Base-by-base conservation (phyloP, 495 filamentous ascomycete species). In the Neurospora intermedia region DNA sequence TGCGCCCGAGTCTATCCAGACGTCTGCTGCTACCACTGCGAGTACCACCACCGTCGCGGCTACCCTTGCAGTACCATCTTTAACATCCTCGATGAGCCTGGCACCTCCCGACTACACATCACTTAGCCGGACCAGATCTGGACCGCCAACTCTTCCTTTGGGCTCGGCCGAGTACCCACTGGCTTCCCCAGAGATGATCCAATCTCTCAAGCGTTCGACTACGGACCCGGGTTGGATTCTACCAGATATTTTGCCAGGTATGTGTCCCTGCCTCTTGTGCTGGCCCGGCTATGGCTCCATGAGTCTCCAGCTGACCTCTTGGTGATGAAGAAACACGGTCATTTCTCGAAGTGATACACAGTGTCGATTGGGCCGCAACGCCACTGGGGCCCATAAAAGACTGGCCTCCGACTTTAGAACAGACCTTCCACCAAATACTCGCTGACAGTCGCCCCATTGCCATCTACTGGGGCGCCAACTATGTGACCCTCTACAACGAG, bases 381-480 rank as follows among this genome's bases (percentile, higher is more conserved):
- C 76, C 84, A n/a, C 81, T 91, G 4, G 89, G 89, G 9, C 88
- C 88, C 4, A 89, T 91, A 69, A 84, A 88, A 31, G 76, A 74
- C 31, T 91, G 89, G 89, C 78, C 78, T 0, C 77, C 82, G 39
- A 85, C 87, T 72, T 80, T 91, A 20, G 82, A 89, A 43, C 83
- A 87, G 70, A 90, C 89, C 79, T 85, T 86, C 74, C 86, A 87
- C 73, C 80, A 90, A 23, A 87, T 91, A 71, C 88, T 91, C 82
- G 88, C 85, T 23, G 87, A 86, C 76, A 89, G 89, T 42, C 87
- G 90, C 75, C 89, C 89, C 13, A 88, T 89, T 18, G 89, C 89
- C 71, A 70, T 83, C 66, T 86, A 82, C 54, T 85, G 84, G 84
- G 83, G 84, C 8, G 72, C 80, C 8, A 69, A 85, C 72, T 82